Percentiles rank a stretch among this genome's conserved stretches.
phyloP scores from a whole-genome alignment of 2,329 filamentous ascomycete species.

The Calonectria pseudoturangicola region DNA sequence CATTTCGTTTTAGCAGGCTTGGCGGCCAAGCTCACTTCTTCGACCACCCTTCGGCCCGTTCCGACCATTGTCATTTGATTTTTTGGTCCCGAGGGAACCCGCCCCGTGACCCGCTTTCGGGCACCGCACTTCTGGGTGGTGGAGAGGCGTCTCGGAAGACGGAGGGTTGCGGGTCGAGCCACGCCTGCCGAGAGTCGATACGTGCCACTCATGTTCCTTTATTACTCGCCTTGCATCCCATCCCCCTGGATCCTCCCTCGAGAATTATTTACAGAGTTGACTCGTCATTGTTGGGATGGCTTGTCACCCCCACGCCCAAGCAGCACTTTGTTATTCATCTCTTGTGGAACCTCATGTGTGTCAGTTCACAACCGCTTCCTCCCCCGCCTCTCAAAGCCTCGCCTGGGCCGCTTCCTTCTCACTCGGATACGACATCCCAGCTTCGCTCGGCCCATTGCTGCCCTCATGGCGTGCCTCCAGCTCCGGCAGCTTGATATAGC shows the following conservation, averaged over 20 bases:
- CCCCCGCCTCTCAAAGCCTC: constrained; percentile 40
- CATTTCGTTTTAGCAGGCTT: constrained; percentile 10
- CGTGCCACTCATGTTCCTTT: constrained; percentile 26
- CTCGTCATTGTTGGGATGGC: constrained; percentile 20
- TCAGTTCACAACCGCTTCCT: not conserved
- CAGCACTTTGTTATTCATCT: constrained; percentile 12
- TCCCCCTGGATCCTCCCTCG: constrained; percentile 18
- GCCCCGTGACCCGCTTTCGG: constrained; percentile 46
- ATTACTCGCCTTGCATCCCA: constrained; percentile 21
- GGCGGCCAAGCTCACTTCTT: not conserved
- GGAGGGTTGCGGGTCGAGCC: constrained; percentile 4
- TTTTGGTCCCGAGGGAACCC: constrained; percentile 21
- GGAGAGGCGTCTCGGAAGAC: constrained; percentile 42
- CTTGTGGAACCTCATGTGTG: constrained; percentile 7
- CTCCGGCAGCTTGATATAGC: constrained; percentile 52
- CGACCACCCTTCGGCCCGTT: constrained; percentile 36
- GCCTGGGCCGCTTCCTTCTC: constrained; percentile 49
- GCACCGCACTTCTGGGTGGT: constrained; percentile 38
- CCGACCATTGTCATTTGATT: constrained; percentile 32
- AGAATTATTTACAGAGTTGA: constrained; percentile 25
- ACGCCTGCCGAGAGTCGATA: not conserved
- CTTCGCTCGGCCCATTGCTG: constrained; percentile 7
- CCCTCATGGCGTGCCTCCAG: constrained; percentile 39
- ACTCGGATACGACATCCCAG: constrained; percentile 46
- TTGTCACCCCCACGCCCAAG: constrained; percentile 34